Conservation (phyloP, 108 stramenopile genomes). For the Stephanodiscus minutulus region DNA sequence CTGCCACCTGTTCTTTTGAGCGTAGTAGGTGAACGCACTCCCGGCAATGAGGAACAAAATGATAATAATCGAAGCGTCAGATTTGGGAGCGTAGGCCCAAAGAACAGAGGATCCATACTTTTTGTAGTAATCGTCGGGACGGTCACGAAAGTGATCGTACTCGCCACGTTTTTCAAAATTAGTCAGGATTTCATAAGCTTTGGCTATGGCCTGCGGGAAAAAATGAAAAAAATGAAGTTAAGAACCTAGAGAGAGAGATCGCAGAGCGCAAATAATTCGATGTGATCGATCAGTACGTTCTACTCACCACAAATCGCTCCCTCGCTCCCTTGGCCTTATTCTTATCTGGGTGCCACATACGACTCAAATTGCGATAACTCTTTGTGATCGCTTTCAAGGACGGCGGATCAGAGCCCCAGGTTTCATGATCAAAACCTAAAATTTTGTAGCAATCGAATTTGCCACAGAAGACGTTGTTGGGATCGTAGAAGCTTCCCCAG, state of each 20-base stretch:
- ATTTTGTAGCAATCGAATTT: slow-evolving; percentile 88
- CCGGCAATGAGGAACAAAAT: slow-evolving; percentile 59
- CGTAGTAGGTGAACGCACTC: slow-evolving; percentile 65
- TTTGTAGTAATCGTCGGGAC: slow-evolving; percentile 78
- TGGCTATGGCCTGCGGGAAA: slow-evolving; percentile 66
- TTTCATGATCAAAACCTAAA: slow-evolving; percentile 87
- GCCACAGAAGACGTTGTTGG: slow-evolving; percentile 83
- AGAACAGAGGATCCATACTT: slow-evolving; percentile 79
- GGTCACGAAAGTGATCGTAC: slow-evolving; percentile 80
- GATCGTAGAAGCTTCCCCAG: slow-evolving; percentile 89
- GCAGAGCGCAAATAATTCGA: not conserved
- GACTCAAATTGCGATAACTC: slow-evolving; percentile 69
- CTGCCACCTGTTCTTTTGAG: slow-evolving; percentile 77
- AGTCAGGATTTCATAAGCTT: slow-evolving; percentile 84
- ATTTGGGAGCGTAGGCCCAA: slow-evolving; percentile 82
- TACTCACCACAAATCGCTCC: slow-evolving; percentile 80
- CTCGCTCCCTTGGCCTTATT: slow-evolving; percentile 76
- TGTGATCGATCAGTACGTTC: not conserved
- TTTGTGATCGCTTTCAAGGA: slow-evolving; percentile 74
- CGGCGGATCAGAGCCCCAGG: slow-evolving; percentile 61
- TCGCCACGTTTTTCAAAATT: slow-evolving; percentile 66
- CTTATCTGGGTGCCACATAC: slow-evolving; percentile 90
- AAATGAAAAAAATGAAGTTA: not conserved
- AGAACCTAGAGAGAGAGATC: not conserved
- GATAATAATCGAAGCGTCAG: slow-evolving; percentile 68